Conservation (phyloP, 768 basidiomycete species). For the Hericium rajendrae region DNA sequence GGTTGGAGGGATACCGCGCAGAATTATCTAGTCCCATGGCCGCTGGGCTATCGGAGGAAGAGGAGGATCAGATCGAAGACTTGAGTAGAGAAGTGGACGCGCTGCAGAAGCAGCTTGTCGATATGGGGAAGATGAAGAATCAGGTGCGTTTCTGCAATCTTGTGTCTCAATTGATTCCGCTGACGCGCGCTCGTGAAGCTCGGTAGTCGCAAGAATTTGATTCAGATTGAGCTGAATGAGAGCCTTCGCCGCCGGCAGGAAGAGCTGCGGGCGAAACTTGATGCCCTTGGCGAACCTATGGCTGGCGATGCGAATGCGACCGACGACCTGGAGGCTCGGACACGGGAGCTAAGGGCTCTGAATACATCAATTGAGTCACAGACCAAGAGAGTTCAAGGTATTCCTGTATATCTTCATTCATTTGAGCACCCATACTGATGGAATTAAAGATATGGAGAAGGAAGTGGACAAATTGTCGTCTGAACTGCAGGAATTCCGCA, state of each 20-base stretch:
- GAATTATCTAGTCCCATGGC: constrained; percentile 73
- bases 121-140: constrained; percentile 55
- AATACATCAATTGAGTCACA: constrained; percentile 57
- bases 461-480: constrained; percentile 52
- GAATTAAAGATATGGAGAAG: constrained; percentile 52
- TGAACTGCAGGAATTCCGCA: constrained; percentile 58
- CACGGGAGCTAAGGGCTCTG: constrained; percentile 60
- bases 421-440: too few species aligned
- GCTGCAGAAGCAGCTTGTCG: constrained; percentile 59
- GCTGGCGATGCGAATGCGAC: constrained; percentile 45
- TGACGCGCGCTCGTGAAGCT: constrained; percentile 33
- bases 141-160: constrained; percentile 42
- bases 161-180: background rate
- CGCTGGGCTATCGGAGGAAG: constrained; percentile 62
- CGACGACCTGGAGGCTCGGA: constrained; percentile 59
- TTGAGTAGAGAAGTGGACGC: constrained; percentile 72
- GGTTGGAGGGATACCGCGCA: constrained; percentile 49
- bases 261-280: constrained; percentile 69
- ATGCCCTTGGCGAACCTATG: constrained; percentile 57
- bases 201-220: constrained; percentile 63
- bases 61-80: constrained; percentile 52
- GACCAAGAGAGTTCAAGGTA: constrained; percentile 55
- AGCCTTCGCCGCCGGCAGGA: constrained; percentile 70
- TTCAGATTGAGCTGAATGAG: constrained; percentile 93
- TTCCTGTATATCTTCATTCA: background rate